Base-by-base conservation (phyloP, 2,329 filamentous ascomycete species). In the Didymella glomerata region DNA sequence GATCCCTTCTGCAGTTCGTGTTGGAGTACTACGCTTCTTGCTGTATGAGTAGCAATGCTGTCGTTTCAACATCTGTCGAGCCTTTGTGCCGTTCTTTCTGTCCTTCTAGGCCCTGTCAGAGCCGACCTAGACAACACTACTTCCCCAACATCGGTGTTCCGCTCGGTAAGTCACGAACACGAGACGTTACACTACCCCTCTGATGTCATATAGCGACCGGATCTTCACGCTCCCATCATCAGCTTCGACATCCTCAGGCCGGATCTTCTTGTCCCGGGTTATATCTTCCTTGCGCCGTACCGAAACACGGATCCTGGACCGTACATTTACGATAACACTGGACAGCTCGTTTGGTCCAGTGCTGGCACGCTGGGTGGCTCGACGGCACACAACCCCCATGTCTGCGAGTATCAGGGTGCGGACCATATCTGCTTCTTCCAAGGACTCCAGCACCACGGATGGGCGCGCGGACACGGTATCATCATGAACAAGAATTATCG, bases 341-440 rank as follows among this genome's bases (percentile, higher is more conserved):
- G n/a, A 40, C 36, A 40, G 18, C 36, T 40, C 16, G 40, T 58
- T 4, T 58, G 55, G 55, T 53, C 49, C 20, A 58, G 55, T 40
- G 49, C 55, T 48, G 55, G 55, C 14, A 58, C 44, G 4, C 24
- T 44, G 30, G 55, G 55, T 22, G 55, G 55, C n/a, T 58, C 49
- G 16, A 58, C 55, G n/a, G 36, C 55, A 20, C 55, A 53, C 25
- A 58, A 53, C 13, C 55, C 55, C 7, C 49, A 58, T 38, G 55
- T 58, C 8, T 58, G 55, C 38, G 55, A 58, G 6, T 58, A 53
- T 14, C 55, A 58, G 40, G 49, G 55, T 18, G 55, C 18, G 25
- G 55, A 58, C 45, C 55, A 53, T 14, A 58, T 58, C 24, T 58
- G 55, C 38, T 58, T 58, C 48, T 58, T 53, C 30, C 55, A 53